A percentile compares a stretch with the other conserved stretches of the same genome.
phyloP scores from a whole-genome alignment of 2,329 filamentous ascomycete genomes.

The Pseudophaeomoniella oleicola region DNA sequence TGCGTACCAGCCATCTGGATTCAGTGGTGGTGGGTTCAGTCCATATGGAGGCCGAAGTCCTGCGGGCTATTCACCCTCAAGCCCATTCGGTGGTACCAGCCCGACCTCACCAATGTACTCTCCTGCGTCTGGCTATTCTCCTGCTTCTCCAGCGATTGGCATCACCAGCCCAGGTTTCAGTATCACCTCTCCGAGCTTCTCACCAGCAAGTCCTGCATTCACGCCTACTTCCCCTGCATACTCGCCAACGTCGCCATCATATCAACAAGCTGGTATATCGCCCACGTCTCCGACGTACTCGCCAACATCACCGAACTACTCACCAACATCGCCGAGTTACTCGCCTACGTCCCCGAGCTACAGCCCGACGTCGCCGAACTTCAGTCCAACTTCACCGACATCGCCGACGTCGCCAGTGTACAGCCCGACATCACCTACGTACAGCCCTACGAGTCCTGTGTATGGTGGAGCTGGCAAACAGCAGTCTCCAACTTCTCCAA shows the following conservation, averaged over 20 bases:
- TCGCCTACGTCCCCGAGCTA: constrained; percentile 45
- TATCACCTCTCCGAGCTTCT: constrained; percentile 38
- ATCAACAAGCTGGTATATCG: constrained; percentile 34
- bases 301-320: constrained; percentile 58
- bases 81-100: constrained; percentile 56
- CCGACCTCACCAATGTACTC: constrained; percentile 56
- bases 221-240: constrained; percentile 46
- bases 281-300: constrained; percentile 20
- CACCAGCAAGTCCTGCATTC: constrained; percentile 38
- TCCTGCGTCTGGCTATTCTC: constrained; percentile 52
- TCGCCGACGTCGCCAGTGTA: constrained; percentile 62
- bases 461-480: constrained; percentile 20
- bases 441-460: constrained; percentile 41
- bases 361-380: constrained; percentile 51
- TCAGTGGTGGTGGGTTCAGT: constrained; percentile 48
- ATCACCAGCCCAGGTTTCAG: constrained; percentile 40
- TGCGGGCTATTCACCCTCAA: constrained; percentile 48
- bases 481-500: constrained; percentile 38
- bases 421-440: constrained; percentile 45
- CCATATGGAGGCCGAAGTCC: constrained; percentile 57
- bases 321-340: constrained; percentile 42
- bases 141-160: constrained; percentile 55
- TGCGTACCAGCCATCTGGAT: constrained; percentile 55
- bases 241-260: constrained; percentile 62
- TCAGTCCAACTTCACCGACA: constrained; percentile 44